phyloP scores from a whole-genome alignment of 495 filamentous ascomycete genomes.

The Penicillium mononematosum region DNA sequence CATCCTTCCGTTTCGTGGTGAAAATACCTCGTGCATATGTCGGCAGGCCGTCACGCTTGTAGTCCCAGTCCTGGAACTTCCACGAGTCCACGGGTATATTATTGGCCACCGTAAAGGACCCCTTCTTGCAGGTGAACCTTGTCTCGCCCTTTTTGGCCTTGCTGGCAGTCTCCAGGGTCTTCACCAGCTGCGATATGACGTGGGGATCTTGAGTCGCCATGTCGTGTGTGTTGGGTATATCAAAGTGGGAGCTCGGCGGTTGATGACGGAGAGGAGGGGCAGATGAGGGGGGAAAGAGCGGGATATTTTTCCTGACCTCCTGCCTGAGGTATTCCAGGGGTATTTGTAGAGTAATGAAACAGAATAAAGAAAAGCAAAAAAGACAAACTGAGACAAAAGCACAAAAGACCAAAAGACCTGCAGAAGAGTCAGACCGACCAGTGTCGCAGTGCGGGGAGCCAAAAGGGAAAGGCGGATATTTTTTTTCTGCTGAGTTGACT shows the following conservation, averaged over 20 bases:
- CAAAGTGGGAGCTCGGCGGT: conserved; percentile 3
- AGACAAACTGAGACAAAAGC: background rate
- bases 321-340: background rate
- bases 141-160: conserved; percentile 44
- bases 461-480: conserved; percentile 26
- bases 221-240: conserved; percentile 6
- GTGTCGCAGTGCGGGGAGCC: conserved; percentile 28
- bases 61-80: conserved; percentile 92
- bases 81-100: conserved; percentile 77
- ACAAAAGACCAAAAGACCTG: background rate
- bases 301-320: background rate
- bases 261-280: conserved; percentile 15
- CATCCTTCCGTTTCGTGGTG: conserved; percentile 63
- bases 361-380: background rate
- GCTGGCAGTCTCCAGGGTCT: conserved; percentile 52
- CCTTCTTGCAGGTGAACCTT: conserved; percentile 71
- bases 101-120: conserved; percentile 62
- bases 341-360: background rate
- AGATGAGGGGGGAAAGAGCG: conserved; percentile 1
- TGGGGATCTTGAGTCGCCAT: conserved; percentile 61
- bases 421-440: conserved; percentile 17
- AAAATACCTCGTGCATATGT: conserved; percentile 93
- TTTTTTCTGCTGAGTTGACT: conserved; percentile 11
- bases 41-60: conserved; percentile 79
- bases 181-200: conserved; percentile 59